Evolutionary conservation across 192 early-diverging fungal genomes (phyloP).

Genomic region (Coemansia sp.): DNA sequence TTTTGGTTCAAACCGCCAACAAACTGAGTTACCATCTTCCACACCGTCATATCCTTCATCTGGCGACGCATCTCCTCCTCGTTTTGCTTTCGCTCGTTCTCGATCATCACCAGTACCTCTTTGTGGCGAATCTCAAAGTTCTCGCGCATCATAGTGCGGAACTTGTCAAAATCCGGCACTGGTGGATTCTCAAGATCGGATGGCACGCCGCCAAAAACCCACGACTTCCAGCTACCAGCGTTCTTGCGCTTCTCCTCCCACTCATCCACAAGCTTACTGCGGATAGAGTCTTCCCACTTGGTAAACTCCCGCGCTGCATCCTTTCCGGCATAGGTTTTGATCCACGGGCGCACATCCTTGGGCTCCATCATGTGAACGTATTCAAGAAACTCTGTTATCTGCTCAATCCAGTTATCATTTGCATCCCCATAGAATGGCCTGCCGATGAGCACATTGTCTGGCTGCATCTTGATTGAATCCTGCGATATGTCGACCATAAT

Average conservation of each 20-base stretch:
- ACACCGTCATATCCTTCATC: conserved; percentile 91
- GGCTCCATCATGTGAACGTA: conserved; percentile 69
- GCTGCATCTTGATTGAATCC: conserved; percentile 82
- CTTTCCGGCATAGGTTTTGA: conserved; percentile 65
- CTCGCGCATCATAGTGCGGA: conserved; percentile 61
- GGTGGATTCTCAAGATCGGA: conserved; percentile 63
- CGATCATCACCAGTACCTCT: conserved; percentile 66
- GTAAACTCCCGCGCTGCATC: conserved; percentile 72
- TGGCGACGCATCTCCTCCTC: conserved; percentile 71
- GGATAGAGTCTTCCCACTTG: conserved; percentile 68
- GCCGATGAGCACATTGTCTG: conserved; percentile 85
- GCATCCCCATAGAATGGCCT: conserved; percentile 87
- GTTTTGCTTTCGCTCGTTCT: conserved; percentile 69
- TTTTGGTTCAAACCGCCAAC: conserved; percentile 13
- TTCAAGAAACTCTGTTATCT: conserved; percentile 90
- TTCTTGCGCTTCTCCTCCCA: conserved; percentile 70
- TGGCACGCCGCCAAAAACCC: conserved; percentile 47
- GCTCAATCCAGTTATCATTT: conserved; percentile 77
- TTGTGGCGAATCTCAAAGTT: conserved; percentile 71
- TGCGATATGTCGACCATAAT: conserved; percentile 93
- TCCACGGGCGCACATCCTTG: conserved; percentile 73
- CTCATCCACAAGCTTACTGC: conserved; percentile 60
- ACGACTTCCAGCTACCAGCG: conserved; percentile 59
- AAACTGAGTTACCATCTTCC: conserved; percentile 71
- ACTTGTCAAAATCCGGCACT: conserved; percentile 63